Base-by-base conservation (phyloP, 2,329 filamentous ascomycete genomes). In the Cytospora piceicola region DNA sequence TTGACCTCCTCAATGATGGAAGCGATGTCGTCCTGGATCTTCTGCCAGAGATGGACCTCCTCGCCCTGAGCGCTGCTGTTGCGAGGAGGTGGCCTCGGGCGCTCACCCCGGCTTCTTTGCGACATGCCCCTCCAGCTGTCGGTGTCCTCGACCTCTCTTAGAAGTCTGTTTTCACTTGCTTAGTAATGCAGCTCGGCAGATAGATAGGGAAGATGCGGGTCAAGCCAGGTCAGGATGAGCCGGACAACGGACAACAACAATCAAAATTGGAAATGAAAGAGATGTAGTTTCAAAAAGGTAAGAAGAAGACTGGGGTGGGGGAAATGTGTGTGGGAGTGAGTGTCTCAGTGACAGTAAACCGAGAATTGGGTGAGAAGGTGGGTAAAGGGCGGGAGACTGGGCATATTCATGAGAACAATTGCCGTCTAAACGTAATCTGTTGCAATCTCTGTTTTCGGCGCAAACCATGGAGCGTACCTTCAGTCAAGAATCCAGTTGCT, bases 31-130 rank as follows among this genome's bases (percentile, higher is more conserved):
- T 78, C 77, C 67, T 79, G 77, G 68, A 77, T 71, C 34, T 74
- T 75, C 59, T 77, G 74, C 80, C 80, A 82, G 14, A 80, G 70
- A 52, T 73, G 71, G 9, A 79, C 72, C 64, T 82, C 80, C 66
- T 82, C 80, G 49, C 79, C 79, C 65, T 79, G 77, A 65, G 75
- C 75, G 49, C 75, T 77, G 61, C 75, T 79, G 59, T 79, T 80
- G 56, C 79, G 76, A 56, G 60, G 60, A n/a, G 60, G 36, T 52
- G 52, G 29, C 32, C 52, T 53, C 60, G 52, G 42, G 24, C 36
- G 27, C 60, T 62, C 60, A 46, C 42, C 42, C n/a, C 60, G 46
- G n/a, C 34, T 62, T 49, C 60, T 36, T 46, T 62, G 60, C 52
- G 60, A 62, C 60, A 62, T 62, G 64, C 57, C 65, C 36, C 51